Percentiles rank a stretch among this genome's conserved stretches.
phyloP scores from a whole-genome alignment of 768 basidiomycete species.

The Tephrocybe rancida region DNA sequence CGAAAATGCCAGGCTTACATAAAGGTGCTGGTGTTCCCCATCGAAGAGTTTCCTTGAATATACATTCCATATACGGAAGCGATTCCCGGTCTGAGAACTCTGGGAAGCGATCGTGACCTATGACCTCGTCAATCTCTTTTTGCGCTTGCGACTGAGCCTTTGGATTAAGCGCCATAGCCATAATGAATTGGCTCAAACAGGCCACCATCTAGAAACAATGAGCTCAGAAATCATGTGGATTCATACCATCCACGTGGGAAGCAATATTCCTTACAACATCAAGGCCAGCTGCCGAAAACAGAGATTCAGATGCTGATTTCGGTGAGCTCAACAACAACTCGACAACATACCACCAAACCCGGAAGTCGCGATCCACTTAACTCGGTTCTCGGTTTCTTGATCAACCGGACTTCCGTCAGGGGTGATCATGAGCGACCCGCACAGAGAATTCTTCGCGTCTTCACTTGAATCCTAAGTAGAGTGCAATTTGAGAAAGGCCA shows the following conservation, averaged over 20 bases:
- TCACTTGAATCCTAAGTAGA: constrained; percentile 13
- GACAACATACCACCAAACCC: constrained; percentile 16
- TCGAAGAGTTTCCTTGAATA: constrained; percentile 20
- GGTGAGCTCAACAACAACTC: no score
- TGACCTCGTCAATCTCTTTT: constrained; percentile 19
- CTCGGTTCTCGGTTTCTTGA: constrained; percentile 16
- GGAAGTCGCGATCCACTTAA: constrained; percentile 20
- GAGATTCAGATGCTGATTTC: no score
- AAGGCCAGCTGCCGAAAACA: constrained; percentile 12
- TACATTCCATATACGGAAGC: constrained; percentile 19
- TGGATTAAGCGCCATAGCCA: constrained; percentile 19
- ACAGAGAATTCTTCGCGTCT: constrained; percentile 18
- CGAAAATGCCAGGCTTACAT: constrained; percentile 4
- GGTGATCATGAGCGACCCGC: constrained; percentile 19
- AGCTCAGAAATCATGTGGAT: neutral
- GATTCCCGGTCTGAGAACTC: constrained; percentile 16
- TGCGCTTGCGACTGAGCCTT: constrained; percentile 16
- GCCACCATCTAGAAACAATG: constrained; percentile 13
- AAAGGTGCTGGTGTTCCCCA: constrained; percentile 20
- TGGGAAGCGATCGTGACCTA: constrained; percentile 17
- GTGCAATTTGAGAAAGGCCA: neutral
- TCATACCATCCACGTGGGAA: neutral
- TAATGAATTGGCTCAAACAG: constrained; percentile 17
- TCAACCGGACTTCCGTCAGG: constrained; percentile 16
- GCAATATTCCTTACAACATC: constrained; percentile 14